Evolutionary conservation across 192 early-diverging fungal species (phyloP).

Genomic region (Backusella liffmaniae): DNA sequence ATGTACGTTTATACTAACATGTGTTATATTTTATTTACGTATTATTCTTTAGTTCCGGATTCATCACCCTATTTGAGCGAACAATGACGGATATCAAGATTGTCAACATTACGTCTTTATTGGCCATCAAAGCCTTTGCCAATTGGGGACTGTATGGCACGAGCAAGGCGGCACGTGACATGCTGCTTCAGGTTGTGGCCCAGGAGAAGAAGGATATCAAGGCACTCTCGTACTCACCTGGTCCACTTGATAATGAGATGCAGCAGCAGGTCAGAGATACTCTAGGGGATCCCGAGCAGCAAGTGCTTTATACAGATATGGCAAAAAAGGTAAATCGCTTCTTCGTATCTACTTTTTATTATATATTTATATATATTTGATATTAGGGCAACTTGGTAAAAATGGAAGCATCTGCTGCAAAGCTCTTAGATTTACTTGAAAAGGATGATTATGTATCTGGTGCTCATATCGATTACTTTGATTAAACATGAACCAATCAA

Average conservation of each 20-base stretch:
- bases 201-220: constrained; percentile 49
- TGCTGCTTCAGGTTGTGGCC: constrained; percentile 67
- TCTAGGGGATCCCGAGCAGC: constrained; percentile 65
- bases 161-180: constrained; percentile 82
- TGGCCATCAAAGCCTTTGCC: constrained; percentile 71
- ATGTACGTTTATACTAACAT: constrained; percentile 25
- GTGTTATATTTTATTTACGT: not conserved
- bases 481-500: not conserved
- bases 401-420: constrained; percentile 60
- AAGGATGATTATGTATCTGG: constrained; percentile 59
- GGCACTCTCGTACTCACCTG: constrained; percentile 84
- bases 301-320: constrained; percentile 60
- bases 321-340: constrained; percentile 44
- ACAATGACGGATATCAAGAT: constrained; percentile 38
- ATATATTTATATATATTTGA: not conserved
- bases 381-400: constrained; percentile 60
- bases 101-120: constrained; percentile 79
- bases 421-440: constrained; percentile 61
- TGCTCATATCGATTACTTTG: constrained; percentile 68
- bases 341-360: not conserved
- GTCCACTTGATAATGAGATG: constrained; percentile 86
- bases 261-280: constrained; percentile 68
- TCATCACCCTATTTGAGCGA: constrained; percentile 39
- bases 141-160: constrained; percentile 83
- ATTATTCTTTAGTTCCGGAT: constrained; percentile 20